These are phyloP conservation scores for Prunus fruticosa DNA, from an alignment of 306 rosid species.

Conservation along the genomic window DNA sequence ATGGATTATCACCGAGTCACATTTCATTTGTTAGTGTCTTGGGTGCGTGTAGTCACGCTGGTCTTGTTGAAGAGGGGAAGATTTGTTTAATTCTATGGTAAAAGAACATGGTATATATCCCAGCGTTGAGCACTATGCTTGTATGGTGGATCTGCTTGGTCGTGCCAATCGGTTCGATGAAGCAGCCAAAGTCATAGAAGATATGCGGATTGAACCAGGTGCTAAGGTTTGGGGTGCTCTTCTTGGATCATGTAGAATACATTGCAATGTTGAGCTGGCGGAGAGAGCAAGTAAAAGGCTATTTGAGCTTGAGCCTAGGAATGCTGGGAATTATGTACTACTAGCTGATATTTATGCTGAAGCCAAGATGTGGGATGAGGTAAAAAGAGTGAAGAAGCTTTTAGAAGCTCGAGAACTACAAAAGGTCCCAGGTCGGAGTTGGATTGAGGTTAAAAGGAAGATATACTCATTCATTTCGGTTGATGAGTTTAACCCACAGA, in stretches of 20 bases:
- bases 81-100: conserved; percentile 61
- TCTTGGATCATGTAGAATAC: conserved; percentile 84
- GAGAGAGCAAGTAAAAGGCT: conserved; percentile 73
- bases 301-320: conserved; percentile 74
- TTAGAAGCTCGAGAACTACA: conserved; percentile 58
- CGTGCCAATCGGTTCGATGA: conserved; percentile 81
- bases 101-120: conserved; percentile 55
- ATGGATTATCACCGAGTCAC: conserved; percentile 62
- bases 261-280: conserved; percentile 76
- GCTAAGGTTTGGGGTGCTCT: conserved; percentile 88
- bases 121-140: conserved; percentile 80
- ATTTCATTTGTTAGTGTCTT: conserved; percentile 72
- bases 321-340: conserved; percentile 91
- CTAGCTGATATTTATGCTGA: conserved; percentile 76
- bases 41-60: conserved; percentile 91
- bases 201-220: conserved; percentile 75
- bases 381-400: conserved; percentile 62
- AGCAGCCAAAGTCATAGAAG: conserved; percentile 73
- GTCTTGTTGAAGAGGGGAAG: conserved; percentile 79
- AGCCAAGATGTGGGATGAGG: conserved; percentile 70
- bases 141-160: conserved; percentile 95
- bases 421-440: conserved; percentile 80
- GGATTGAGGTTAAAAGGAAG: conserved; percentile 75
- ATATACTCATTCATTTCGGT: conserved; percentile 66
- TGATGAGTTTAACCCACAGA: conserved; percentile 66